These are phyloP conservation scores for Phylloporus arenicola DNA, from an alignment of 768 basidiomycete genomes.

Conservation along the genomic window DNA sequence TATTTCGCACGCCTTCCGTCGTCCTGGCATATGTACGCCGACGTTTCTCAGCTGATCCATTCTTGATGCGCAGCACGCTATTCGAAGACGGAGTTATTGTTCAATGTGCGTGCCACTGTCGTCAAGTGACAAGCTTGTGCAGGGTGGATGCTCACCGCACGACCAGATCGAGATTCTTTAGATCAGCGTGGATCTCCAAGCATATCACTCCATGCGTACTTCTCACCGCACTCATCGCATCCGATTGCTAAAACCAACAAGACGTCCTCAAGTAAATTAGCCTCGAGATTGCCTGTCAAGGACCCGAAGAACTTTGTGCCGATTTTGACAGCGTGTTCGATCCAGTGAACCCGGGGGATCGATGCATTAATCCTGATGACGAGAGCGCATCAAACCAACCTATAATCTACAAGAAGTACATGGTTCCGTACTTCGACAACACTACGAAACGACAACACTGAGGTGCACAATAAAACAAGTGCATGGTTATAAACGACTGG, in stretches of 20 bases:
- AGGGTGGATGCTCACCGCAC: too few relatives aligned
- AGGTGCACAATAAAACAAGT: constrained; percentile 10
- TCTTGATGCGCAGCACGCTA: background rate
- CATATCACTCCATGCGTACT: too few relatives aligned
- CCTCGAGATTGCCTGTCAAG: too few relatives aligned
- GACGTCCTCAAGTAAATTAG: background rate
- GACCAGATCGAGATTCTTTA: background rate
- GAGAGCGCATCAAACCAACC: background rate
- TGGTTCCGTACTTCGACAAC: constrained; percentile 7
- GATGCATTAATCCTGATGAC: background rate
- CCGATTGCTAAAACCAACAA: background rate
- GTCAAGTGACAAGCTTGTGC: background rate
- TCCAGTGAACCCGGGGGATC: background rate
- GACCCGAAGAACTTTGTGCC: too few relatives aligned
- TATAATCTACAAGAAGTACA: constrained; percentile 19
- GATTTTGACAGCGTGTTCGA: background rate
- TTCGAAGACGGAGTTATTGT: background rate
- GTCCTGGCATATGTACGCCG: too few relatives aligned
- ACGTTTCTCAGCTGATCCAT: too few relatives aligned
- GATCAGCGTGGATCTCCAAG: background rate
- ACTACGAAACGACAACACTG: background rate
- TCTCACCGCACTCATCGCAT: background rate
- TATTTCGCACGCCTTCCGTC: too few relatives aligned
- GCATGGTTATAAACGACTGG: constrained; percentile 8
- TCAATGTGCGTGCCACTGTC: too few relatives aligned